These are phyloP conservation scores for Ramaria sp. DNA, from an alignment of 768 basidiomycete genomes.

Conservation along the genomic window DNA sequence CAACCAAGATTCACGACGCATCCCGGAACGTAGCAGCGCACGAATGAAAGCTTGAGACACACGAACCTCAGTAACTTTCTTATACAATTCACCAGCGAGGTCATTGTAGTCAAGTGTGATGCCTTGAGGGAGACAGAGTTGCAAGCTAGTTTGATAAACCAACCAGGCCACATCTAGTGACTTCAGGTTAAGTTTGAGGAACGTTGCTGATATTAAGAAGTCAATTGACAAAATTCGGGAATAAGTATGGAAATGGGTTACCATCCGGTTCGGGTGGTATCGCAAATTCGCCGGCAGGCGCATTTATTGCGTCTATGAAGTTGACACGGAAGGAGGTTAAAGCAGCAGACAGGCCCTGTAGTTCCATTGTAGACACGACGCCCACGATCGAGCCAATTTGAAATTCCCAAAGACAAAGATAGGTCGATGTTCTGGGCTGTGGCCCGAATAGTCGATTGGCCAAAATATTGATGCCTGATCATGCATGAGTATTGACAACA, in stretches of 20 bases:
- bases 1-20: conserved; percentile 44
- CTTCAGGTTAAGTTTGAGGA: conserved; percentile 57
- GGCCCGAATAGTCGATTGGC: conserved; percentile 87
- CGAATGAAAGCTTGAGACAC: conserved; percentile 41
- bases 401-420: conserved; percentile 92
- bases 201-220: conserved; percentile 50
- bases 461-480: conserved; percentile 63
- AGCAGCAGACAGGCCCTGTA: conserved; percentile 39
- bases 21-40: conserved; percentile 26
- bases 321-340: conserved; percentile 52
- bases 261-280: conserved; percentile 68
- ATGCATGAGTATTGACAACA: not conserved
- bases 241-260: conserved; percentile 22
- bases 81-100: conserved; percentile 54
- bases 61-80: conserved; percentile 49
- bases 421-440: conserved; percentile 71
- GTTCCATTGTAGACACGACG: conserved; percentile 43
- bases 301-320: conserved; percentile 67
- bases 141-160: conserved; percentile 41
- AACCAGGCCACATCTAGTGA: conserved; percentile 46
- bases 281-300: conserved; percentile 61
- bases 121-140: conserved; percentile 47
- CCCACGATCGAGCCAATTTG: conserved; percentile 54
- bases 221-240: not conserved
- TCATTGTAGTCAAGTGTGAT: conserved; percentile 65